A percentile compares a stretch with the other conserved stretches of the same genome.
Conservation (phyloP, 805 yeast species). For the Tetrapisispora phaffii region DNA sequence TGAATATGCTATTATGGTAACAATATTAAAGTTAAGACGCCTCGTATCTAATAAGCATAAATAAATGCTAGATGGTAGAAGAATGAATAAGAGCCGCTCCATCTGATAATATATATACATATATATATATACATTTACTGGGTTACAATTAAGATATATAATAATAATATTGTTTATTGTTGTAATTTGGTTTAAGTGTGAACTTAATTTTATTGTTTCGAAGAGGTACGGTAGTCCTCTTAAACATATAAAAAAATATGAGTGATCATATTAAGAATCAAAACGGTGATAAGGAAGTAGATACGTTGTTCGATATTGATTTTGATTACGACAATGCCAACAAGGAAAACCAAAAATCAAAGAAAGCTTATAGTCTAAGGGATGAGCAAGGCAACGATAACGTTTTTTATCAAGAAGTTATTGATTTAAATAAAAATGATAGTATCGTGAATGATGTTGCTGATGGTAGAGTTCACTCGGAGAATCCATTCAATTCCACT, state of each 20-base stretch:
- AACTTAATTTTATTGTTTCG: too few species aligned
- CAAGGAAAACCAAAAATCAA: slow-evolving; percentile 3
- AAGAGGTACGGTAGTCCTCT: neutral
- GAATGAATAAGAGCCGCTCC: too few species aligned
- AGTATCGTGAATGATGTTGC: slow-evolving; percentile 31
- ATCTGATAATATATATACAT: too few species aligned
- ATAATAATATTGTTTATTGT: too few species aligned
- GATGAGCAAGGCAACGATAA: slow-evolving; percentile 8
- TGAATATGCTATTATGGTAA: too few species aligned
- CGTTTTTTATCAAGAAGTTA: slow-evolving; percentile 26
- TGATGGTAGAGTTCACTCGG: neutral
- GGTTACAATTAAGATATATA: too few species aligned
- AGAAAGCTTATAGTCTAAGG: neutral
- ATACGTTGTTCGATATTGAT: slow-evolving; percentile 34
- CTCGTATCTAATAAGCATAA: too few species aligned
- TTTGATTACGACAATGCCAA: slow-evolving; percentile 23
- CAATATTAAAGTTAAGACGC: too few species aligned
- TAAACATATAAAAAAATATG: neutral
- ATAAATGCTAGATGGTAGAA: too few species aligned
- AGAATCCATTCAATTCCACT: slow-evolving; percentile 16
- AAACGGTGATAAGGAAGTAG: slow-evolving; percentile 6
- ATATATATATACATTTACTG: too few species aligned
- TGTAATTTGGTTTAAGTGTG: too few species aligned
- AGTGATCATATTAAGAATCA: neutral
- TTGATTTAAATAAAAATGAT: slow-evolving; percentile 27